A percentile compares a stretch with the other conserved stretches of the same genome.
phyloP scores from a whole-genome alignment of 2,329 filamentous ascomycete genomes.

The Talaromyces sp. region DNA sequence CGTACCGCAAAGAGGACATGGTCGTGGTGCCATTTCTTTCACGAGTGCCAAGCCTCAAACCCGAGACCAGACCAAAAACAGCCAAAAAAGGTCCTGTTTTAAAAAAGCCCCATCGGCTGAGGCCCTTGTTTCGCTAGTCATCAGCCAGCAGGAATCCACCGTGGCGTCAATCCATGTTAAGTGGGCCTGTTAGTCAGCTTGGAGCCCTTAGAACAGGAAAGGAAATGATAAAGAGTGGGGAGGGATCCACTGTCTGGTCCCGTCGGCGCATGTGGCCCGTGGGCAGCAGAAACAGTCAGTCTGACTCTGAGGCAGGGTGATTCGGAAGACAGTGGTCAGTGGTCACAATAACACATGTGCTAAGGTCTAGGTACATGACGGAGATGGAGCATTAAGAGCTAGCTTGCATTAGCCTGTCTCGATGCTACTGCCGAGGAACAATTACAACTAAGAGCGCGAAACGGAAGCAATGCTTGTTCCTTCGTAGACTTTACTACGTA shows the following conservation, averaged over 20 bases:
- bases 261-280: constrained; percentile 15
- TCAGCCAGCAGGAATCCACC: constrained; percentile 2
- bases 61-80: neutral
- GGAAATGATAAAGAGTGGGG: neutral
- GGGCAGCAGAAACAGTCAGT: neutral
- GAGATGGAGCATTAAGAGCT: neutral
- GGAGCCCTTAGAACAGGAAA: neutral
- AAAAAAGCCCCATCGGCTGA: neutral
- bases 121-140: neutral
- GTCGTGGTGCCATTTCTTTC: neutral
- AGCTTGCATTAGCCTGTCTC: neutral
- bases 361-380: neutral
- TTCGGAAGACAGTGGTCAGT: neutral
- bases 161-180: neutral
- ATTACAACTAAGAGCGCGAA: neutral
- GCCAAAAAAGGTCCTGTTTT: neutral
- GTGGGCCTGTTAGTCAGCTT: neutral
- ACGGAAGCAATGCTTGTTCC: neutral
- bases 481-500: neutral
- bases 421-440: neutral
- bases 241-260: constrained; percentile 6
- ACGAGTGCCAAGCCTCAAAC: neutral
- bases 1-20: neutral
- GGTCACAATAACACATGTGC: neutral
- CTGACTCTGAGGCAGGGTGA: neutral